Percentiles rank a stretch among this genome's conserved stretches.
Evolutionary conservation across 768 basidiomycete species (phyloP).

Genomic region (Suillus discolor): DNA sequence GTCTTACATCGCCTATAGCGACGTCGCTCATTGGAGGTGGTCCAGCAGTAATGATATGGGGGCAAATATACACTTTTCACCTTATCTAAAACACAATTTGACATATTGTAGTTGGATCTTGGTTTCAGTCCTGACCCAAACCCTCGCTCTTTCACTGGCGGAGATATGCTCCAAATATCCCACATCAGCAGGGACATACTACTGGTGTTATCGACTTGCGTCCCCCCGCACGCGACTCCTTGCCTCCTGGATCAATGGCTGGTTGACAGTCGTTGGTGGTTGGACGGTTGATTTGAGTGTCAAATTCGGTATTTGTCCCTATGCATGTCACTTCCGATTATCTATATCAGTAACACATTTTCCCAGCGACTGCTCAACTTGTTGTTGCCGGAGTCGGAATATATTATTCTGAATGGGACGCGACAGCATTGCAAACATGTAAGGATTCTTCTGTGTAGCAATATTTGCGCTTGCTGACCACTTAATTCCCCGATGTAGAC

Average conservation of each 20-base stretch:
- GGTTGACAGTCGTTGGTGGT: slow-evolving; percentile 68
- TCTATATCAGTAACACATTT: not conserved
- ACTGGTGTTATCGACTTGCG: slow-evolving; percentile 66
- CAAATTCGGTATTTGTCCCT: slow-evolving; percentile 48
- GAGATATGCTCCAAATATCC: slow-evolving; percentile 65
- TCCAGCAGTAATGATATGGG: slow-evolving; percentile 59
- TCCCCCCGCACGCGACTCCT: slow-evolving; percentile 53
- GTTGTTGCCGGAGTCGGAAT: slow-evolving; percentile 61
- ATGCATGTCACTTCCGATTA: not conserved
- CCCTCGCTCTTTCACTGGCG: slow-evolving; percentile 54
- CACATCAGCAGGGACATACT: slow-evolving; percentile 63
- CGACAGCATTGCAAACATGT: slow-evolving; percentile 64
- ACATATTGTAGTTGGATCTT: slow-evolving; percentile 47
- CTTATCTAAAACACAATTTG: not conserved
- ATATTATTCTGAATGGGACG: slow-evolving; percentile 59
- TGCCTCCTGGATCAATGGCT: slow-evolving; percentile 68
- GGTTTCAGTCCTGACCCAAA: slow-evolving; percentile 50
- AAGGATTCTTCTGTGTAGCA: slow-evolving; percentile 12
- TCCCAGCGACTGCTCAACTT: slow-evolving; percentile 58
- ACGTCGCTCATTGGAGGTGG: slow-evolving; percentile 59
- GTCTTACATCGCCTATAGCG: slow-evolving; percentile 56
- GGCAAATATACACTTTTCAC: slow-evolving; percentile 33
- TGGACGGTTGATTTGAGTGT: slow-evolving; percentile 70
- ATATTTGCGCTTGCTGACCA: slow-evolving; percentile 6
- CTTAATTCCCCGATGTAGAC: slow-evolving; percentile 31